Evolutionary conservation across 306 rosid genomes (phyloP).

Genomic region (Malus asiatica): DNA sequence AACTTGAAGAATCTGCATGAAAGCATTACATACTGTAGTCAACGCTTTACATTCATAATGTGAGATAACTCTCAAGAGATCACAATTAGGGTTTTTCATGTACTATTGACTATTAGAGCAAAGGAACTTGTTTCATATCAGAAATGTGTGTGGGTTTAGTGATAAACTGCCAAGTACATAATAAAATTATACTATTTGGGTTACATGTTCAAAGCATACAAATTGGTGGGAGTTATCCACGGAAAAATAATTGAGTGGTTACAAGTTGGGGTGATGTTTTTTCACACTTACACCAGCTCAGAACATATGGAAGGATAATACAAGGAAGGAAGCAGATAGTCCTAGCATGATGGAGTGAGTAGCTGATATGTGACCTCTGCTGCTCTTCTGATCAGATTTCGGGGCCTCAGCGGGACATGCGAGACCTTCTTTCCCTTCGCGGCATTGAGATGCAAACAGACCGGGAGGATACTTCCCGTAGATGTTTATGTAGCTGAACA

Average conservation of each 20-base stretch:
- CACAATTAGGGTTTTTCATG: no score
- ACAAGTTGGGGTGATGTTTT: background rate
- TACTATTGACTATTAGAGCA: no score
- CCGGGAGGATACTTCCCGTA: conserved; percentile 92
- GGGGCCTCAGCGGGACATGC: conserved; percentile 23
- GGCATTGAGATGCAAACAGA: conserved; percentile 64
- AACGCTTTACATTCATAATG: background rate
- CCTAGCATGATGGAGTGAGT: conserved; percentile 14
- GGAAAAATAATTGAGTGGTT: background rate
- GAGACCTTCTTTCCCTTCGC: conserved; percentile 61
- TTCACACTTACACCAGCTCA: conserved; percentile 12
- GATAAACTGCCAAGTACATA: background rate
- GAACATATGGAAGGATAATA: conserved; percentile 21
- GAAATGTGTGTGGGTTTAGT: background rate
- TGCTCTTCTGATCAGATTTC: background rate
- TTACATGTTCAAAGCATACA: background rate
- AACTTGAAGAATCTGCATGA: background rate
- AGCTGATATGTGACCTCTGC: conserved; percentile 7
- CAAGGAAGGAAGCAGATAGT: conserved; percentile 14
- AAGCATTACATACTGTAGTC: background rate
- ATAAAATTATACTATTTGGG: background rate
- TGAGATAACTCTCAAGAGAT: background rate
- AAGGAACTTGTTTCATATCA: background rate
- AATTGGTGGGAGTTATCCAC: background rate
- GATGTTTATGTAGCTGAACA: conserved; percentile 88